Evolutionary conservation across 495 filamentous ascomycete species (phyloP), one percentile per base, ranked within the genome.

Genomic region (Hypoxylon crocopeplum): DNA sequence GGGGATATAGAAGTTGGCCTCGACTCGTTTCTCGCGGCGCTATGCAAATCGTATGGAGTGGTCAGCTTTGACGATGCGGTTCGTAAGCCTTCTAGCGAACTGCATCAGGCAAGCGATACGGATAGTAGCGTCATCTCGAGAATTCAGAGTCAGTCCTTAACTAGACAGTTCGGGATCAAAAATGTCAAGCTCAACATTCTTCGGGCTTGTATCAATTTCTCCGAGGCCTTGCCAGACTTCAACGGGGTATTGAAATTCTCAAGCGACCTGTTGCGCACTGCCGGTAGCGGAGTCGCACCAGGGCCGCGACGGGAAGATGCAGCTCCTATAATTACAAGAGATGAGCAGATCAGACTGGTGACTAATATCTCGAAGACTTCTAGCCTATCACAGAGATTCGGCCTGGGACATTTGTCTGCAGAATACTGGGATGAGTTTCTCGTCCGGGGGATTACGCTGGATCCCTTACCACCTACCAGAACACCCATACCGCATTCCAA

Each of bases 351-450:
- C 20, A 85, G 88, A 32, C 77, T 97, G 17, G 77, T 85, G 16
- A 88, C 87, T 27, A 97, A 92, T 51, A 92, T 98, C 48, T 84
- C 86, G 19, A 87, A 93, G 53, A 97, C 93, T 7, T 81, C 92
- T 13, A 84, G 81, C 27, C 83, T 92, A 15, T 86, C 89, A 0
- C 83, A 82, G 62, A 88, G 87, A 54, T 74, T 97, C 29, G 92
- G 93, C 0, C 71, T 91, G 2, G 71, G 79, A 3, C 68, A 85
- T 50, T 69, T 93, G 38, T 81, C 88, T 49, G 91, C 90, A 13
- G 88, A 93, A 47, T 98, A 96, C 66, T 98, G 94, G 94, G 94
- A 98, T 71, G 89, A 93, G 40, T 98, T 98, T 66, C 80, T 98
- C 0, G 79, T 98, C 33, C 85, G 94, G 25, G 92, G 87, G 57